A percentile compares a stretch with the other conserved stretches of the same genome.
Conservation (phyloP, 2,329 filamentous ascomycete species). For the Pseudocercospora fuligena region DNA sequence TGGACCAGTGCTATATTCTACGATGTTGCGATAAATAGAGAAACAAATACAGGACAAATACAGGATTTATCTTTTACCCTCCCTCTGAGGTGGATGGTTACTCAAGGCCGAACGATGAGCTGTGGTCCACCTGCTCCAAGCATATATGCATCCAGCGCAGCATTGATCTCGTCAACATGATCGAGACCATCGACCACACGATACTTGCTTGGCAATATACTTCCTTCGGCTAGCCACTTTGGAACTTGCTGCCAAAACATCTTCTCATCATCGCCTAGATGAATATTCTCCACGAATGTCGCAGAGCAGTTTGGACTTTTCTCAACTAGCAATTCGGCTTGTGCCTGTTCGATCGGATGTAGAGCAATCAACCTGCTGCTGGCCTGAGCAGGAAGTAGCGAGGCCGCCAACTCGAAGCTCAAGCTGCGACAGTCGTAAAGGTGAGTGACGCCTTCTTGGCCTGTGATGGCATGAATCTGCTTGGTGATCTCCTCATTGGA, state of each 20-base stretch:
- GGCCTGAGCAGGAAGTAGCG: constrained; percentile 1
- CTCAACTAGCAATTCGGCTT: neutral
- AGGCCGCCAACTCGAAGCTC: constrained; percentile 11
- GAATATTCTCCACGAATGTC: constrained; percentile 5
- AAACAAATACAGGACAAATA: too few relatives aligned
- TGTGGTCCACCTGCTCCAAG: constrained; percentile 9
- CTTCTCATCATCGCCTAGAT: constrained; percentile 3
- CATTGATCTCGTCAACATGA: constrained; percentile 16
- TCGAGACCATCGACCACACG: constrained; percentile 5
- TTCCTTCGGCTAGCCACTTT: constrained; percentile 9
- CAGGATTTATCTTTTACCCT: too few relatives aligned
- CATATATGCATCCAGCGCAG: constrained; percentile 14
- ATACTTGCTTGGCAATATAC: neutral
- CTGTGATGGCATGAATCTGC: constrained; percentile 11
- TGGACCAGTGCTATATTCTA: too few relatives aligned
- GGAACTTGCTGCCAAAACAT: constrained; percentile 14
- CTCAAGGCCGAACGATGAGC: constrained; percentile 4
- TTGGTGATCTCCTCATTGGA: neutral
- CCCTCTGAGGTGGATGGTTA: too few relatives aligned
- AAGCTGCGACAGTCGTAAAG: constrained; percentile 13
- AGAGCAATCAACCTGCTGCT: constrained; percentile 4
- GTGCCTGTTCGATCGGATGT: neutral
- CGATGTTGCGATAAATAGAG: too few relatives aligned
- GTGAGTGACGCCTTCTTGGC: constrained; percentile 4
- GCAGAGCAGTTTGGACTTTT: constrained; percentile 3